Conservation (phyloP, 331 rosid species). For the Spiraea crenata region DNA sequence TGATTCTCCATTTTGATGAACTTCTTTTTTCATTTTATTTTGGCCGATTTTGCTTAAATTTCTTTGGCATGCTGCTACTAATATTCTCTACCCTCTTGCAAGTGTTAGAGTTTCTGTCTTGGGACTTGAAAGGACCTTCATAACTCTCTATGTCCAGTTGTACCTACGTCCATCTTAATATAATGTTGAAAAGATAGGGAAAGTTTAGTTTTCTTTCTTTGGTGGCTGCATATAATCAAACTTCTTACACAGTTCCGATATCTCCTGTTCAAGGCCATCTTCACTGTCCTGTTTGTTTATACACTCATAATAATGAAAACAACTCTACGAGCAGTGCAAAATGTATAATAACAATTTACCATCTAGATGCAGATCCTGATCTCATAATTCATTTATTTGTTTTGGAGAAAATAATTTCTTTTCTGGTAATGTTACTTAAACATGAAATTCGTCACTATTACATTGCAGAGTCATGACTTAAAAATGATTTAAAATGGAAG, state of each 20-base stretch:
- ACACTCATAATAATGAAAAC: not conserved
- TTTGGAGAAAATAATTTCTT: not conserved
- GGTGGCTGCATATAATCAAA: not conserved
- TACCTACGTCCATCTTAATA: not conserved
- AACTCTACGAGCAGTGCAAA: not conserved
- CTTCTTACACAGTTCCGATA: not conserved
- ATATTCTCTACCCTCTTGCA: not conserved
- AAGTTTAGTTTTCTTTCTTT: not conserved
- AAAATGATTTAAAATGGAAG: not conserved
- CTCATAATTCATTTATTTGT: not conserved
- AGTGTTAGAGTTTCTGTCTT: not conserved
- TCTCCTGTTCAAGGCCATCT: conserved; percentile 2
- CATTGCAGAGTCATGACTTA: not conserved
- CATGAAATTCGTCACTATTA: not conserved
- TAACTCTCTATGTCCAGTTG: not conserved
- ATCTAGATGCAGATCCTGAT: not conserved
- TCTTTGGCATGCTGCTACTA: not conserved
- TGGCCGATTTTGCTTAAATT: not conserved
- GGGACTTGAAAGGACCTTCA: not conserved
- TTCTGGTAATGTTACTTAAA: not conserved
- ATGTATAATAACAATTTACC: not conserved
- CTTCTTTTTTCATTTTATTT: not conserved
- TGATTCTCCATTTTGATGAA: conserved; percentile 5
- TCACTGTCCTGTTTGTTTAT: not conserved
- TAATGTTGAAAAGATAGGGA: not conserved